Base-by-base conservation (phyloP, 2,329 filamentous ascomycete genomes). In the Berkeleyomyces basicola region DNA sequence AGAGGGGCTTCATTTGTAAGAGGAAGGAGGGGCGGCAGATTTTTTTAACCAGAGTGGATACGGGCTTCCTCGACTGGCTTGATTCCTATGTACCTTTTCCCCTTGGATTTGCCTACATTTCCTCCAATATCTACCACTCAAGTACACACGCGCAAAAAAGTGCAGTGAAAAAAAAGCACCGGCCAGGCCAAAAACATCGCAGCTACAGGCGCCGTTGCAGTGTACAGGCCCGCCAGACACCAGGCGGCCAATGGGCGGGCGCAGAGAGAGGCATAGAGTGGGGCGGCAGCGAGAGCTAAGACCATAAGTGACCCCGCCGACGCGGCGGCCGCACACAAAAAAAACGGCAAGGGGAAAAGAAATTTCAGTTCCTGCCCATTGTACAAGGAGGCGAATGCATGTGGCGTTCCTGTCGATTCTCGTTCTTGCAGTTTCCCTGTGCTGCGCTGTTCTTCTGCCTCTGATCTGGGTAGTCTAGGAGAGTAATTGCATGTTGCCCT, bases 321-420 rank as follows among this genome's bases (percentile, higher is more conserved):
- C 33, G 16, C 49, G 49, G 49, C 33, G 49, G 49, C 49, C 31
- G 49, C 49, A 53, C 49, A 53, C 36, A 59, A 59, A 59, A 43
- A 55, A 47, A 53, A 43, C 64, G 53, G 61, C 59, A 49, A 63
- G 46, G 47, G 33, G 59, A 63, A 67, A 65, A 67, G 65, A 67
- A 63, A 65, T 61, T 66, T 66, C 42, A 59, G 44, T 36, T 46
- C 58, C 58, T 46, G 36, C 55, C 16, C 36, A 37, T 53, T 10
- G 39, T 14, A 58, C 55, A 23, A 23, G 23, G 55, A 23, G 36
- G 36, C 36, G 23, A 39, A 23, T 40, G 4, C 10, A 40, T n/a
- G 23, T 11, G 23, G 14, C 55, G 6, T 58, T 43, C 23, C 16
- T 42, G 3, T 58, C 23, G 39, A n/a, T 7, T 33, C 9, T 33